Conservation (phyloP, 805 yeast species). For the Zygosaccharomyces lentus region DNA sequence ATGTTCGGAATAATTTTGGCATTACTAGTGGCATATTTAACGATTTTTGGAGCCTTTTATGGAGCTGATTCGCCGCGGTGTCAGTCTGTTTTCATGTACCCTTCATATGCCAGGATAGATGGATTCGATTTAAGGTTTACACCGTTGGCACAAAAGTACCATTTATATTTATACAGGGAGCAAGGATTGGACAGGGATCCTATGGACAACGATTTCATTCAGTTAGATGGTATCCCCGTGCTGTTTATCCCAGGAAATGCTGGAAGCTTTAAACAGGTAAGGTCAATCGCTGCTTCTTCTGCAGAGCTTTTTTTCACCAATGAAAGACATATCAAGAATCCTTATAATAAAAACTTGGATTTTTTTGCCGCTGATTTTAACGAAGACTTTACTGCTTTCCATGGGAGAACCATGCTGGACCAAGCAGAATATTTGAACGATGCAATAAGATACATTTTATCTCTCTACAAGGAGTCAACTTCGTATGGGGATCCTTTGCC, state of each 20-base stretch:
- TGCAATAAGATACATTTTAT: constrained; percentile 71
- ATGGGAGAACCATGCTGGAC: constrained; percentile 87
- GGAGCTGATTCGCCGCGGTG: constrained; percentile 57
- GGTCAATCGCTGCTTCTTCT: constrained; percentile 86
- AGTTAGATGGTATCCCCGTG: constrained; percentile 74
- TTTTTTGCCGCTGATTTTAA: constrained; percentile 91
- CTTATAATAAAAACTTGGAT: constrained; percentile 52
- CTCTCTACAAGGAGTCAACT: constrained; percentile 46
- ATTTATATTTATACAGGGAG: constrained; percentile 82
- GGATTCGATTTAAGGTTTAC: constrained; percentile 77
- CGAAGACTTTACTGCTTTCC: constrained; percentile 94
- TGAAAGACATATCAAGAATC: constrained; percentile 22
- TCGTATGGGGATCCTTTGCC: constrained; percentile 40
- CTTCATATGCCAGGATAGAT: constrained; percentile 70
- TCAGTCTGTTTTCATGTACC: constrained; percentile 71
- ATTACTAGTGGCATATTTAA: constrained; percentile 10
- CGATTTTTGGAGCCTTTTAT: constrained; percentile 20
- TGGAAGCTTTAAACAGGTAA: constrained; percentile 83
- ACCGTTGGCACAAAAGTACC: constrained; percentile 55
- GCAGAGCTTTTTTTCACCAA: constrained; percentile 49
- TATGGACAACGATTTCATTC: constrained; percentile 32
- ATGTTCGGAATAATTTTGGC: constrained; percentile 19
- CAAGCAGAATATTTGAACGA: constrained; percentile 92
- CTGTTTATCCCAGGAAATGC: constrained; percentile 97
- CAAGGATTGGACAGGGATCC: constrained; percentile 65